phyloP scores from a whole-genome alignment of 352 stramenopile species.

The Pythium insidiosum region DNA sequence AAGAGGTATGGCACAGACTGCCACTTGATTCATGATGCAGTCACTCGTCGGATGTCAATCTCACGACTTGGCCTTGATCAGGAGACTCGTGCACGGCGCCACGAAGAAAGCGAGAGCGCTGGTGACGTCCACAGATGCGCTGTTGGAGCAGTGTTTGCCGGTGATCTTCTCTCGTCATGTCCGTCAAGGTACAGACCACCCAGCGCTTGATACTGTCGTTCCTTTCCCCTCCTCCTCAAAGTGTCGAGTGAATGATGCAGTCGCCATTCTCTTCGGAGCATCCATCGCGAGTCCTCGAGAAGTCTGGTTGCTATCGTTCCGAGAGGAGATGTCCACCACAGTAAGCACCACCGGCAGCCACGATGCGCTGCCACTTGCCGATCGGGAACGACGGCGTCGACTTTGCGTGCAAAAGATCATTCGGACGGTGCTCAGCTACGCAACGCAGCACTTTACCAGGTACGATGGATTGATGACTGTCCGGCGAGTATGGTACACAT shows the following conservation, averaged over 20 bases:
- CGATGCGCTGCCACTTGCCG: too few relatives aligned
- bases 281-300: conserved; percentile 48
- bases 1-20: conserved; percentile 6
- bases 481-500: too few relatives aligned
- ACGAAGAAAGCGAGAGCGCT: conserved; percentile 49
- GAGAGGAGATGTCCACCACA: conserved; percentile 4
- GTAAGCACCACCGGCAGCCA: conserved; percentile 11
- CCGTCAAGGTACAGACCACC: conserved; percentile 13
- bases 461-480: too few relatives aligned
- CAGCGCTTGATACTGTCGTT: neutral
- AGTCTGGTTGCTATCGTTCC: conserved; percentile 11
- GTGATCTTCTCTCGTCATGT: conserved; percentile 30
- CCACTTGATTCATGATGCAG: neutral
- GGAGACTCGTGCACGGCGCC: conserved; percentile 16
- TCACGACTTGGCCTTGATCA: conserved; percentile 1
- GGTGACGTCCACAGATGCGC: conserved; percentile 20
- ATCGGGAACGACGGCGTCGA: conserved; percentile 11
- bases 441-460: conserved; percentile 26
- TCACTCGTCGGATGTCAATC: neutral
- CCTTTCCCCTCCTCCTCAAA: too few relatives aligned
- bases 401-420: conserved; percentile 66
- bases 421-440: conserved; percentile 29
- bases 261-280: conserved; percentile 48
- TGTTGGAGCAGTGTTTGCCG: conserved; percentile 21
- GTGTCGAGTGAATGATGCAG: too few relatives aligned